Percentiles rank a stretch among this genome's conserved stretches.
Conservation (phyloP, 2,329 filamentous ascomycete species). For the Coniella vitis region DNA sequence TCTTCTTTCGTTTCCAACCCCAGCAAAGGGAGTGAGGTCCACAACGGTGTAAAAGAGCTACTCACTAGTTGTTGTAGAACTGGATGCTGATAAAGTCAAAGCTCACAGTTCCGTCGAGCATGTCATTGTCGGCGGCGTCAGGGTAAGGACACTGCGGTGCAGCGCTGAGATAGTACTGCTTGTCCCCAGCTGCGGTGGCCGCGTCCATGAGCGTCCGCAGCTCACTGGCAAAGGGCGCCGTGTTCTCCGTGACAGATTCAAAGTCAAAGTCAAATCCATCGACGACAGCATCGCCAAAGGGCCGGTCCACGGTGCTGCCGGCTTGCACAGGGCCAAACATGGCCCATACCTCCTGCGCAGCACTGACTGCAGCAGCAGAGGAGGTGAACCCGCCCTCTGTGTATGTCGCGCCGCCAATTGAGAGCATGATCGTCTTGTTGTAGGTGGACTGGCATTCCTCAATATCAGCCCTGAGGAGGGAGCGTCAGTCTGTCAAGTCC, state of each 20-base stretch:
- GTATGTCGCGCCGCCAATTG: slow-evolving; percentile 65
- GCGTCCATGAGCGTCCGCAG: slow-evolving; percentile 50
- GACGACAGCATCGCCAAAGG: slow-evolving; percentile 58
- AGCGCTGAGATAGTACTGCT: slow-evolving; percentile 53
- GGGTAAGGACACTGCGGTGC: slow-evolving; percentile 65
- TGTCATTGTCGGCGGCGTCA: slow-evolving; percentile 50
- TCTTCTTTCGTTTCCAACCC: too few species aligned
- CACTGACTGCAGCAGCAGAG: slow-evolving; percentile 41
- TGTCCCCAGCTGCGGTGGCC: slow-evolving; percentile 38
- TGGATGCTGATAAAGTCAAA: slow-evolving; percentile 59
- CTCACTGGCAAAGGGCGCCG: slow-evolving; percentile 52
- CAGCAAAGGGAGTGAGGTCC: too few species aligned
- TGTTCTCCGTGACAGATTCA: slow-evolving; percentile 53
- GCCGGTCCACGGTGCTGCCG: slow-evolving; percentile 44
- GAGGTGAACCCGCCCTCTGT: slow-evolving; percentile 59
- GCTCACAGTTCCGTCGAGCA: slow-evolving; percentile 45
- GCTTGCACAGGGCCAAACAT: slow-evolving; percentile 56
- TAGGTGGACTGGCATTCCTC: slow-evolving; percentile 52
- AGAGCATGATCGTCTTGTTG: slow-evolving; percentile 66
- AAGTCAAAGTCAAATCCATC: slow-evolving; percentile 77
- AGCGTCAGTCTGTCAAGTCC: background rate
- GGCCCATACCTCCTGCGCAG: slow-evolving; percentile 60
- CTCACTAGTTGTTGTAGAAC: slow-evolving; percentile 58
- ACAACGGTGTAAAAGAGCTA: slow-evolving; percentile 6
- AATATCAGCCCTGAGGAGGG: slow-evolving; percentile 38